Evolutionary conservation across 768 basidiomycete genomes (phyloP), one percentile per base, ranked within the genome.

Genomic region (Coprinopsis marcescibilis): DNA sequence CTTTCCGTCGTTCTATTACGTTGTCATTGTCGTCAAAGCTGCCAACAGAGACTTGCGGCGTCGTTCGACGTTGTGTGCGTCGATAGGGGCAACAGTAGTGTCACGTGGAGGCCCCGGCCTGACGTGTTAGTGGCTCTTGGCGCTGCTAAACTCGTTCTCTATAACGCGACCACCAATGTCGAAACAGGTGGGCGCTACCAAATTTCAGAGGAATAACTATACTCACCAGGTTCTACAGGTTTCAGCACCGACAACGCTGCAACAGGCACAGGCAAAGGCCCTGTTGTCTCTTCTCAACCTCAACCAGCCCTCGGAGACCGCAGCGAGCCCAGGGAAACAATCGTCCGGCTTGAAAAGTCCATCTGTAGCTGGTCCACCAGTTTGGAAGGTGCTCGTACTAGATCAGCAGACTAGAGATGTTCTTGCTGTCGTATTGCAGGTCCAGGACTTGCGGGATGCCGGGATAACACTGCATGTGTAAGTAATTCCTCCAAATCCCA

Each of bases 391-490:
- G 12, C 70, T 99, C 8, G 85, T 99, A 1, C 71, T 99, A 45
- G 96, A 99, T 64, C 91, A 96, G 59, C 78, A 86, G 56, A 95
- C 92, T 19, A 96, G 98, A 64, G 96, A 98, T 62, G 84, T 98
- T 17, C 75, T 99, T 29, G 96, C 96, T 13, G 98, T 95, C 1
- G 87, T 92, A 15, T 68, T 99, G 53, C 81, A 94, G 45, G 96
- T 99, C 5, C 94, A 97, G 65, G 96, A 98, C 67, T 73, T 99
- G 52, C 78, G 96, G 46, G 95, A 98, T 58, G 89, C 90, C 40
- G 96, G 96, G 25, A 93, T 99, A 33, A 99, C 96, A 7, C 74
- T 99, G 49, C 96, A 99, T 69, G 92, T 98, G 94, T 97, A 71
- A 57, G 90, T 70, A 45, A 20, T 52, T 39, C 37, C 46, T 46